Percentiles rank a stretch among this genome's conserved stretches.
Conservation (phyloP, 176 grass and related monocot species). For the Avena atlantica region DNA sequence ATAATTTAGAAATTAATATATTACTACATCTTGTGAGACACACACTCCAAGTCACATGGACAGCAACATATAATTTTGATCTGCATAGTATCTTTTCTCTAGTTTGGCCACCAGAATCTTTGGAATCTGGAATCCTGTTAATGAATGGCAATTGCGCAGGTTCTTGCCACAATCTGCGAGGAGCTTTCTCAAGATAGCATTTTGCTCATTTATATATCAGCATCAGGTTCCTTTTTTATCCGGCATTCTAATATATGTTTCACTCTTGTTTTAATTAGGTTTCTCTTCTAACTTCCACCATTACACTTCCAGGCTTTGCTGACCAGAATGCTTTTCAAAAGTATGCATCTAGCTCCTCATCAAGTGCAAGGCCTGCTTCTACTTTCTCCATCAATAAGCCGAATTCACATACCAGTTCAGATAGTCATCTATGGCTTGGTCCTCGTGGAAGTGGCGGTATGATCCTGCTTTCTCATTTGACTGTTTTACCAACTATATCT, state of each 20-base stretch:
- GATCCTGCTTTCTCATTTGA: conserved; percentile 3
- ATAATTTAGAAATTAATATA: neutral
- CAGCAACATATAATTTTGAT: neutral
- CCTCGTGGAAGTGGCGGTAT: conserved; percentile 81
- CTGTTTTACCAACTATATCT: conserved; percentile 26
- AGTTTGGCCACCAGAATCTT: neutral
- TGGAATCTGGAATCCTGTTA: neutral
- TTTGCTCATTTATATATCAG: conserved; percentile 92
- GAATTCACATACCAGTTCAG: conserved; percentile 54
- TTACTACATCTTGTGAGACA: conserved; percentile 2
- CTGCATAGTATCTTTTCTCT: neutral
- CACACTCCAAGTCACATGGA: conserved; percentile 17
- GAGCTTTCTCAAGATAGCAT: conserved; percentile 82
- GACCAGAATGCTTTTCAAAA: conserved; percentile 73
- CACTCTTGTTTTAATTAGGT: conserved; percentile 21
- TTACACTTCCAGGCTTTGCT: conserved; percentile 54
- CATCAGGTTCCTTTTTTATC: conserved; percentile 76
- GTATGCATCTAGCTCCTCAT: conserved; percentile 53
- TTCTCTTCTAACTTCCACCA: conserved; percentile 43
- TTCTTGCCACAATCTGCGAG: conserved; percentile 90
- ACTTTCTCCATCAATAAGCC: conserved; percentile 40
- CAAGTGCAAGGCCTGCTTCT: conserved; percentile 40
- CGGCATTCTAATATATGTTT: conserved; percentile 36
- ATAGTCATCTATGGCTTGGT: conserved; percentile 82
- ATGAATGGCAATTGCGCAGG: conserved; percentile 53